Conservation (phyloP, 495 filamentous ascomycete species). For the Aspergillus coremiiformis region DNA sequence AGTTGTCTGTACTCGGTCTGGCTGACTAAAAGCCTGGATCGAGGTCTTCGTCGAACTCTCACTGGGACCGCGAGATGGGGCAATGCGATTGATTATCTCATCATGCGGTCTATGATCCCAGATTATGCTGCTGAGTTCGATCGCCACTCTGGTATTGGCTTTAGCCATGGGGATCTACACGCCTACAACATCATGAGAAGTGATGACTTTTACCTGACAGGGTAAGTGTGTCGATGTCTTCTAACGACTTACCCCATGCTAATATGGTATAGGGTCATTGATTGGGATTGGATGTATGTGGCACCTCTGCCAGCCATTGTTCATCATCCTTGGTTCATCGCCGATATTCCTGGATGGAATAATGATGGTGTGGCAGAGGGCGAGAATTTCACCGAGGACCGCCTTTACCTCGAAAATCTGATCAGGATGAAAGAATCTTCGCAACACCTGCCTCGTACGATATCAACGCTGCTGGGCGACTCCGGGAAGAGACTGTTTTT, state of each 20-base stretch:
- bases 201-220: slow-evolving; percentile 15
- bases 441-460: neutral
- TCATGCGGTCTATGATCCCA: slow-evolving; percentile 18
- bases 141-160: slow-evolving; percentile 4
- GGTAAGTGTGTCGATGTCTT: slow-evolving; percentile 5
- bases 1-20: slow-evolving; percentile 7
- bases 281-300: slow-evolving; percentile 7
- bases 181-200: slow-evolving; percentile 16
- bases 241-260: neutral
- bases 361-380: neutral
- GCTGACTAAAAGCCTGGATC: slow-evolving; percentile 13
- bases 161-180: slow-evolving; percentile 15
- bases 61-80: slow-evolving; percentile 14
- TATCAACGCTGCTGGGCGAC: neutral
- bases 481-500: neutral
- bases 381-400: neutral
- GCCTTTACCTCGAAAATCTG: neutral
- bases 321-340: neutral
- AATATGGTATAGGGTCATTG: slow-evolving; percentile 13
- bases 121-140: slow-evolving; percentile 12
- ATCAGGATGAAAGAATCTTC: neutral
- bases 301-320: neutral
- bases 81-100: slow-evolving; percentile 14
- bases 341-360: neutral
- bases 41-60: slow-evolving; percentile 15